Evolutionary conservation across 257 asterid species (phyloP).

Genomic region (Capsicum baccatum): DNA sequence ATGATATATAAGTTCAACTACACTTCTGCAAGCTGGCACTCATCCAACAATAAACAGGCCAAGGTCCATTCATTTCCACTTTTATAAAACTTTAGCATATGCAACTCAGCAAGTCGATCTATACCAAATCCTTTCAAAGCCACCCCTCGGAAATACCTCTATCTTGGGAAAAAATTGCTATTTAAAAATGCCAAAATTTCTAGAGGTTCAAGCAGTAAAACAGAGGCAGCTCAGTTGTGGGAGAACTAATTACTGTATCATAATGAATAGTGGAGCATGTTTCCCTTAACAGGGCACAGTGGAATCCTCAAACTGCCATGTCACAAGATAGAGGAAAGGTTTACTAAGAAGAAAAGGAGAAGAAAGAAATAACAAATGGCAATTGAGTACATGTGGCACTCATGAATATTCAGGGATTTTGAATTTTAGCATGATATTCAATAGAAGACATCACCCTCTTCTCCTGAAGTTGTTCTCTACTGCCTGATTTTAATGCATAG

Average conservation of each 20-base stretch:
- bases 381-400: neutral
- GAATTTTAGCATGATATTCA: neutral
- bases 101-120: neutral
- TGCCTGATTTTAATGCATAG: neutral
- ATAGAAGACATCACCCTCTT: neutral
- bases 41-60: neutral
- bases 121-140: neutral
- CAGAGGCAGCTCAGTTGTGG: neutral
- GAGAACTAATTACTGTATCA: neutral
- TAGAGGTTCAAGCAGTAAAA: neutral
- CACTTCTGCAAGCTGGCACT: neutral
- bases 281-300: neutral
- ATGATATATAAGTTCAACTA: neutral
- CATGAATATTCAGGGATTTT: neutral
- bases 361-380: neutral
- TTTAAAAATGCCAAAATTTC: neutral
- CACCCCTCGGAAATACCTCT: neutral
- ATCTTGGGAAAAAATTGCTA: neutral
- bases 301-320: neutral
- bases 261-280: neutral
- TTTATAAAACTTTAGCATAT: neutral
- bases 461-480: neutral
- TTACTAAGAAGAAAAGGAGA: neutral
- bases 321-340: neutral
- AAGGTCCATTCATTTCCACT: constrained; percentile 1